Conservation (phyloP, 2,329 filamentous ascomycete genomes). For the Coleophoma crateriformis region DNA sequence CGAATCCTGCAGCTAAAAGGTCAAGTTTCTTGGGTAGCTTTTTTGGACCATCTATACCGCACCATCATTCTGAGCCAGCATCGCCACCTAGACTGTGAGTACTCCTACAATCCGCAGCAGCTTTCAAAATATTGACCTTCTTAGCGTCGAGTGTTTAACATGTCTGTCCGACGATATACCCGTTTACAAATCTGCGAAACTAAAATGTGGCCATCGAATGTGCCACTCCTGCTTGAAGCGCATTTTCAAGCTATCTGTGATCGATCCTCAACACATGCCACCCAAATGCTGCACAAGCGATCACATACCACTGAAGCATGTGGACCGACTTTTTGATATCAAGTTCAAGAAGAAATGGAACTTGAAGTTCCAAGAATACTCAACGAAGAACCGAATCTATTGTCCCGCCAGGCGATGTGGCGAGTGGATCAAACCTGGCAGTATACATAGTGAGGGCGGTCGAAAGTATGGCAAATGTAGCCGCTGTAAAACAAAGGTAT, state of each 20-base stretch:
- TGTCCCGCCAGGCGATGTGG: conserved; percentile 70
- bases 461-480: conserved; percentile 66
- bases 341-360: conserved; percentile 79
- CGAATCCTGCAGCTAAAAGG: conserved; percentile 9
- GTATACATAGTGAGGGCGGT: conserved; percentile 55
- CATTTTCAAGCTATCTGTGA: conserved; percentile 69
- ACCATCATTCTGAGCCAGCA: conserved; percentile 16
- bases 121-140: conserved; percentile 11
- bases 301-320: conserved; percentile 69
- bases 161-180: conserved; percentile 66
- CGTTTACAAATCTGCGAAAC: conserved; percentile 57
- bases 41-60: conserved; percentile 12
- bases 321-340: conserved; percentile 67
- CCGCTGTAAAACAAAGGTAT: conserved; percentile 69
- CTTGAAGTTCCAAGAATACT: conserved; percentile 71
- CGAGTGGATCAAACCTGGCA: conserved; percentile 71
- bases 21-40: conserved; percentile 16
- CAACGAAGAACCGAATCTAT: conserved; percentile 69
- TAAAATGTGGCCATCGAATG: conserved; percentile 77
- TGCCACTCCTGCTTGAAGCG: conserved; percentile 71
- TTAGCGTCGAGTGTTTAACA: conserved; percentile 64
- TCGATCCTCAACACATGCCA: conserved; percentile 77
- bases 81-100: conserved; percentile 17
- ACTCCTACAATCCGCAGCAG: background rate
- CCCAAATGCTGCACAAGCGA: conserved; percentile 73